Evolutionary conservation across 306 rosid genomes (phyloP).

Genomic region (Begonia masoniana): DNA sequence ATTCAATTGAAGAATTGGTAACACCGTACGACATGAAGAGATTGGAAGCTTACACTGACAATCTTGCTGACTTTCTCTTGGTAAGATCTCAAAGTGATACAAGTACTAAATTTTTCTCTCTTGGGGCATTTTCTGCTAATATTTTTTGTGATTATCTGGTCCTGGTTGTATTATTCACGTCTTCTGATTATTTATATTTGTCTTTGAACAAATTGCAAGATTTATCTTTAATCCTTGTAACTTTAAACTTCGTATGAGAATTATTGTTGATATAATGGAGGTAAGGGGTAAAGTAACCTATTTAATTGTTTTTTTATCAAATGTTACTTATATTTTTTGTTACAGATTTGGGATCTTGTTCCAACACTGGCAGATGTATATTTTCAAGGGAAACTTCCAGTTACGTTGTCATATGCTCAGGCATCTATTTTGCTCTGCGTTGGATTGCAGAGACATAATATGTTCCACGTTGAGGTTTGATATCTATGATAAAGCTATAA

Average conservation of each 20-base stretch:
- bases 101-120: background rate
- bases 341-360: constrained; percentile 78
- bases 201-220: too few relatives aligned
- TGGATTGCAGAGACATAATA: constrained; percentile 63
- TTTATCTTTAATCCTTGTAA: too few relatives aligned
- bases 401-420: constrained; percentile 52
- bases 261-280: too few relatives aligned
- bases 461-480: constrained; percentile 68
- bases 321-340: constrained; percentile 1
- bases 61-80: constrained; percentile 71
- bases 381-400: constrained; percentile 66
- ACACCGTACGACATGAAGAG: constrained; percentile 90
- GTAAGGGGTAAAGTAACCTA: too few relatives aligned
- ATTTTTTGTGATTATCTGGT: too few relatives aligned
- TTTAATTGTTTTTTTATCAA: too few relatives aligned
- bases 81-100: constrained; percentile 33
- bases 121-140: too few relatives aligned
- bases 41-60: constrained; percentile 72
- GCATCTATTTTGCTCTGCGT: constrained; percentile 82
- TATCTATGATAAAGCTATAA: constrained; percentile 1
- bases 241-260: too few relatives aligned
- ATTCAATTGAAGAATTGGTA: constrained; percentile 38
- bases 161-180: too few relatives aligned
- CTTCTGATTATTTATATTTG: too few relatives aligned
- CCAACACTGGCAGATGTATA: constrained; percentile 50